Percentiles rank a stretch among this genome's conserved stretches.
Evolutionary conservation across 495 filamentous ascomycete genomes (phyloP).

Genomic region (Paragyromitra xinjiangensis): DNA sequence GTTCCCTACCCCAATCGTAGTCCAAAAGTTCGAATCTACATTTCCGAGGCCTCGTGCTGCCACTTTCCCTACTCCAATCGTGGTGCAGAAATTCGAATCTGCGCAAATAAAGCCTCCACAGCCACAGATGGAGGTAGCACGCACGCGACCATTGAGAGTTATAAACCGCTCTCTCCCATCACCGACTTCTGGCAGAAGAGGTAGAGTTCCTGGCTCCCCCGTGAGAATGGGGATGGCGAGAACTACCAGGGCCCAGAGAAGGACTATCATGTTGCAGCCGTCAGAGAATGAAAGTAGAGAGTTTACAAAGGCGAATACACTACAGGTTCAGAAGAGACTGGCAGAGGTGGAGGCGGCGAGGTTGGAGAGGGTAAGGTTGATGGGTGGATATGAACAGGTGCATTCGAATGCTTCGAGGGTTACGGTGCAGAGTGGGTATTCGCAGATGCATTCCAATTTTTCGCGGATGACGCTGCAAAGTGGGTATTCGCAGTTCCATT

Average conservation of each 20-base stretch:
- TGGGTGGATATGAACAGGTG: too few relatives aligned
- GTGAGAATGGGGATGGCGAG: conserved; percentile 2
- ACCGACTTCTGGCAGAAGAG: neutral
- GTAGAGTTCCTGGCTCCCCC: neutral
- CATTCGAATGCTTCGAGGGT: too few relatives aligned
- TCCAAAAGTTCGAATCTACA: neutral
- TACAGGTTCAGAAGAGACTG: conserved; percentile 20
- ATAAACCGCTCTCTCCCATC: neutral
- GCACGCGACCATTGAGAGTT: neutral
- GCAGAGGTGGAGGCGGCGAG: conserved; percentile 27
- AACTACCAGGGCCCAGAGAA: neutral
- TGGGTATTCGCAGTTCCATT: neutral
- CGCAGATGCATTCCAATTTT: too few relatives aligned
- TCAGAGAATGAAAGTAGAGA: conserved; percentile 31
- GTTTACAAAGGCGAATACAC: conserved; percentile 27
- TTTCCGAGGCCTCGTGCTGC: neutral
- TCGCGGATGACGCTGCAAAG: neutral
- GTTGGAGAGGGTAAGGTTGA: neutral
- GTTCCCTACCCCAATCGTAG: neutral
- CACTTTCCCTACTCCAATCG: neutral
- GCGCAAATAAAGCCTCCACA: neutral
- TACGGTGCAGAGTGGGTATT: too few relatives aligned
- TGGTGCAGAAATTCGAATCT: neutral
- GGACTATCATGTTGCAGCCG: neutral
- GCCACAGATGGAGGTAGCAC: conserved; percentile 1